Conservation (phyloP, 2,329 filamentous ascomycete genomes). For the Fusarium hostae region DNA sequence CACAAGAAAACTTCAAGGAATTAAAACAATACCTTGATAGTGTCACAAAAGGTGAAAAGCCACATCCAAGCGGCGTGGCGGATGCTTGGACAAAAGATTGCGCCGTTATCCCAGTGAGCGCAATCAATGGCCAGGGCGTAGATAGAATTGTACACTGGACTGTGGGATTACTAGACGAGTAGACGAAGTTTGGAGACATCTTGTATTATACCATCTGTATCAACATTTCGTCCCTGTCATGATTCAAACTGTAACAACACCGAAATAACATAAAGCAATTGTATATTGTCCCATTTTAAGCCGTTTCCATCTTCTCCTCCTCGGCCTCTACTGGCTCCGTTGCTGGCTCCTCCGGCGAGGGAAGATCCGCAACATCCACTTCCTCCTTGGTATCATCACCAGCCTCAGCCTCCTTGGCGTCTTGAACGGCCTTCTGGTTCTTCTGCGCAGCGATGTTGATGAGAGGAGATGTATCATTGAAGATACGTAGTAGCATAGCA, state of each 20-base stretch:
- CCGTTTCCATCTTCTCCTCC: constrained; percentile 27
- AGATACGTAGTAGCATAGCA: constrained; percentile 91
- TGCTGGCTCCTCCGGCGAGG: constrained; percentile 48
- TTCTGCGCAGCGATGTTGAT: constrained; percentile 74
- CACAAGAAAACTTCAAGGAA: constrained; percentile 78
- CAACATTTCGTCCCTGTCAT: constrained; percentile 29
- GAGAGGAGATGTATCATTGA: constrained; percentile 87
- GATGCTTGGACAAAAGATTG: constrained; percentile 70
- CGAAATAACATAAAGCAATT: constrained; percentile 35
- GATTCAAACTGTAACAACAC: constrained; percentile 39
- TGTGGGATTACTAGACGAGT: constrained; percentile 71
- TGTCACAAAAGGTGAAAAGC: constrained; percentile 69
- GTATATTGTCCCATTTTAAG: constrained; percentile 32
- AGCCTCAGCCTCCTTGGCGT: constrained; percentile 47
- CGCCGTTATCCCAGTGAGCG: constrained; percentile 84
- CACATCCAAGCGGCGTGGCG: constrained; percentile 77
- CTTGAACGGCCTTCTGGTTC: constrained; percentile 51
- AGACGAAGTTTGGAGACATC: constrained; percentile 13
- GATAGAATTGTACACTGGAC: constrained; percentile 79
- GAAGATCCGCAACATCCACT: constrained; percentile 51
- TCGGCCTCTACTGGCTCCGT: constrained; percentile 15
- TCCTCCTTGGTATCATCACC: constrained; percentile 42
- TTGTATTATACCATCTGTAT: constrained; percentile 42
- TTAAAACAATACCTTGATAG: constrained; percentile 77
- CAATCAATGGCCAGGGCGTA: constrained; percentile 87